Base-by-base conservation (phyloP, 306 rosid genomes). In the Trichosanthes cucumerina region DNA sequence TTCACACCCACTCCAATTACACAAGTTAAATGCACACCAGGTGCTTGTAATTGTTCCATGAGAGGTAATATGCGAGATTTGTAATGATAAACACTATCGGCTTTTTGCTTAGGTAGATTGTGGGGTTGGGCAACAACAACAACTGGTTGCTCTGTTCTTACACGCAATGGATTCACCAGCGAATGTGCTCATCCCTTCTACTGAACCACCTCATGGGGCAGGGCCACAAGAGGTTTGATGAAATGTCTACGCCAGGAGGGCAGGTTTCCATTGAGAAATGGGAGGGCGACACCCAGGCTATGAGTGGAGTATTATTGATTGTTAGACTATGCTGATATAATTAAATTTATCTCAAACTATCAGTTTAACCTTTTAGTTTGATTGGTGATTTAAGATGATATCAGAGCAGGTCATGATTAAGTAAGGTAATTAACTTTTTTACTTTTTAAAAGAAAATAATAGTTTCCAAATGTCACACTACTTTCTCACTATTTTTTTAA, bases 191-290 rank as follows among this genome's bases (percentile, higher is more conserved):
- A 91, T 84, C 78, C 83, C 93, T 7, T 91, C 91, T 4, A 87
- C 86, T 3, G 93, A 76, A 38, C 99, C 99, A 18, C 96, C 99
- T 97, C 97, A 95, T 18, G 97, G 99, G 0, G 91, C 85, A 3
- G 88, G 0, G 99, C 92, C 5, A 95, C 62, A 0, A 95, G 87
- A 78, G 92, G 97, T 82, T 88, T 88, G 76, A 91, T 78, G 84
- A 84, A 91, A 47, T 85, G 83, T 16, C 9, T 64, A 41, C 96
- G 83, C 99, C 99, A 95, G 41, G 93, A 77, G 31, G 79, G 77
- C 0, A 83, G 74, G 89, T 88, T 92, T 44, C 91, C 78, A 69
- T 86, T 95, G 5, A 95, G 87, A 56, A 95, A 90, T 65, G 91
- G 92, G 7, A 92, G 88, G 23, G 75, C 90, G 79, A 88, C 92